Evolutionary conservation across 768 basidiomycete genomes (phyloP).

Genomic region (Rhodotorula diobovata): DNA sequence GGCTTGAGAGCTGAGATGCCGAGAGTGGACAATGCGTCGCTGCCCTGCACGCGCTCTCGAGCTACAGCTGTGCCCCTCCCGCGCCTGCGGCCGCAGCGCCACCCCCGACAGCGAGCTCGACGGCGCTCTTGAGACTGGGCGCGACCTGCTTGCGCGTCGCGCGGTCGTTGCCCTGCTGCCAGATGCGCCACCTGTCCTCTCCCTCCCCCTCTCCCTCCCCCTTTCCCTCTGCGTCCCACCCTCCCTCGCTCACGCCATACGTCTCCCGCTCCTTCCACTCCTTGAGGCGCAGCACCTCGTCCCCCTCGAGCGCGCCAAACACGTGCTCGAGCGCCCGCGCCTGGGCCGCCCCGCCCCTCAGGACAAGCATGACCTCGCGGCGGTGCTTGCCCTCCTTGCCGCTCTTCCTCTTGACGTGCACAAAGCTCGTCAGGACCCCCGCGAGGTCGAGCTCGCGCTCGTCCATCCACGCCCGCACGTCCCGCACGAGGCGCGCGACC

Average conservation of each 20-base stretch:
- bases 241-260: conserved; percentile 20
- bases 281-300: conserved; percentile 53
- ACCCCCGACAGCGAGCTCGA: conserved; percentile 1
- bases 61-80: too few relatives aligned
- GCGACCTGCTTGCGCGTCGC: conserved; percentile 50
- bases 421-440: conserved; percentile 66
- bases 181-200: conserved; percentile 43
- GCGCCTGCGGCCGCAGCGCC: too few relatives aligned
- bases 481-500: conserved; percentile 47
- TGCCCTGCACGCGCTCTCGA: too few relatives aligned
- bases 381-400: conserved; percentile 54
- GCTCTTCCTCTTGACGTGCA: conserved; percentile 46
- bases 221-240: neutral
- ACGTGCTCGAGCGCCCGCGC: conserved; percentile 43
- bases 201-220: neutral
- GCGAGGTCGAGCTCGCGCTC: conserved; percentile 63
- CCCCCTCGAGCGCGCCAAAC: conserved; percentile 60
- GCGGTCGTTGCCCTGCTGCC: conserved; percentile 49
- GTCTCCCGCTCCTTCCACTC: conserved; percentile 49
- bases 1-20: too few relatives aligned
- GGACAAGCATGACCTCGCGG: conserved; percentile 64
- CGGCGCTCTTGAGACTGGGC: conserved; percentile 43
- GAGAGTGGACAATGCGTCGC: too few relatives aligned
- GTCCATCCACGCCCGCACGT: conserved; percentile 59
- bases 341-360: neutral